Percentiles rank a stretch among this genome's conserved stretches.
Conservation (phyloP, 345 rosid genomes). For the Hibiscus trionum region DNA sequence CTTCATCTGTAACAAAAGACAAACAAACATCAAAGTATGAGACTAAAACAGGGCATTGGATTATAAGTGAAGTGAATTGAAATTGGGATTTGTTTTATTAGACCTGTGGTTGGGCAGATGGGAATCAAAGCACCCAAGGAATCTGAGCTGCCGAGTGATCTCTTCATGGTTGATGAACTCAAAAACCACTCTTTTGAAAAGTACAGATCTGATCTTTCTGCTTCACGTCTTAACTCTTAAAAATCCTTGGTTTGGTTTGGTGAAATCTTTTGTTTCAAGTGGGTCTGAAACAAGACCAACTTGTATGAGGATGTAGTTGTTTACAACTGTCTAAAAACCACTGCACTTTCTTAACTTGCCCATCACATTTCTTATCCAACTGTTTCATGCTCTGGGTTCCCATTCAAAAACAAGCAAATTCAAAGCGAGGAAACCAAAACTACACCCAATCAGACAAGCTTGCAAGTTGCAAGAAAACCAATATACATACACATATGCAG, state of each 20-base stretch:
- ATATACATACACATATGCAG: background rate
- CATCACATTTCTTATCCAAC: slow-evolving; percentile 26
- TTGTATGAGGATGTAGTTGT: slow-evolving; percentile 20
- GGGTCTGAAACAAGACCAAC: slow-evolving; percentile 23
- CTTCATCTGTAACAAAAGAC: slow-evolving; percentile 37
- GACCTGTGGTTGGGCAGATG: slow-evolving; percentile 74
- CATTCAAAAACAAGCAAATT: slow-evolving; percentile 20
- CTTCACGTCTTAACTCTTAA: background rate
- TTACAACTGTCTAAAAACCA: slow-evolving; percentile 19
- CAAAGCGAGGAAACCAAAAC: background rate
- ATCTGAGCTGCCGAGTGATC: slow-evolving; percentile 68
- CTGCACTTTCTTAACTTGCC: slow-evolving; percentile 17
- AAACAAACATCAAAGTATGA: background rate
- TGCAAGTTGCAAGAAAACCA: background rate
- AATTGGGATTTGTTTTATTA: slow-evolving; percentile 3
- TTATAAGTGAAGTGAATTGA: slow-evolving; percentile 3
- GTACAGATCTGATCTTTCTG: slow-evolving; percentile 17
- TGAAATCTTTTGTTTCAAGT: slow-evolving; percentile 6
- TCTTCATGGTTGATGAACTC: slow-evolving; percentile 51
- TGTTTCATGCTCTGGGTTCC: slow-evolving; percentile 22
- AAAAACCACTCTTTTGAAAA: slow-evolving; percentile 2
- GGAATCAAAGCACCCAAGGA: slow-evolving; percentile 77
- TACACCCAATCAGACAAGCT: slow-evolving; percentile 9
- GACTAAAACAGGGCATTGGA: slow-evolving; percentile 1
- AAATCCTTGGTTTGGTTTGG: background rate